Base-by-base conservation (phyloP, 345 rosid species). In the Linum tenue region DNA sequence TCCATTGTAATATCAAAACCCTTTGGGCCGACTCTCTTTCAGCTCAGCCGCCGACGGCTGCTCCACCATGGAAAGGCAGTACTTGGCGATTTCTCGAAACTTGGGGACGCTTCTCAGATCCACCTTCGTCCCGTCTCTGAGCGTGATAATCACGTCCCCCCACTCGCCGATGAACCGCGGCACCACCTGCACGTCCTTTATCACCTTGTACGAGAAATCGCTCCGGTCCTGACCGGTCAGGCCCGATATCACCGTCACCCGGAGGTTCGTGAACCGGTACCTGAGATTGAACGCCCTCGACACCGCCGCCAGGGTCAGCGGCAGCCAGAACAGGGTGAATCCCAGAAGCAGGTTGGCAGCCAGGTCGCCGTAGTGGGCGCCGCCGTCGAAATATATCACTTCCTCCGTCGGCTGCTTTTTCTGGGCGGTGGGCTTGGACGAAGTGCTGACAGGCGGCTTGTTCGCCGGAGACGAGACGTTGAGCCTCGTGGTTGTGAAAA, bases 361-460 rank as follows among this genome's bases (percentile, higher is more conserved):
- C 1, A 92, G 88, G 82, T 92, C 98, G 0, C 96, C 98, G 84
- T 84, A 85, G 72, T 92, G 98, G 56, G 99, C 89, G 56, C 98
- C 98, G 0, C 96, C 94, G 66, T 90, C 94, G 76, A 90, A 90
- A 64, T 81, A 90, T 64, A 94, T 60, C 5, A 78, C 82, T 78
- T 94, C 98, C 72, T 79, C 82, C 48, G 75, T 84, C 70, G 79
- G 60, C 16, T 11, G 58, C 56, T 60, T 75, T 66, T 77, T 76
- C 41, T 70, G 60, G 48, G 80, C 37, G 57, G 77, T 22, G 40
- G 78, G 43, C 2, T 37, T 37, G 36, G 60, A 31, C 1, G 60
- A 17, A 66, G 73, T 2, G 55, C 77, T 62, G 69, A 71, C 36
- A 37, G 69, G 15, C 75, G 83, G 67, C 72, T 71, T 79, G 76